phyloP scores from a whole-genome alignment of 306 rosid species.

The Lathyrus tuberosus region DNA sequence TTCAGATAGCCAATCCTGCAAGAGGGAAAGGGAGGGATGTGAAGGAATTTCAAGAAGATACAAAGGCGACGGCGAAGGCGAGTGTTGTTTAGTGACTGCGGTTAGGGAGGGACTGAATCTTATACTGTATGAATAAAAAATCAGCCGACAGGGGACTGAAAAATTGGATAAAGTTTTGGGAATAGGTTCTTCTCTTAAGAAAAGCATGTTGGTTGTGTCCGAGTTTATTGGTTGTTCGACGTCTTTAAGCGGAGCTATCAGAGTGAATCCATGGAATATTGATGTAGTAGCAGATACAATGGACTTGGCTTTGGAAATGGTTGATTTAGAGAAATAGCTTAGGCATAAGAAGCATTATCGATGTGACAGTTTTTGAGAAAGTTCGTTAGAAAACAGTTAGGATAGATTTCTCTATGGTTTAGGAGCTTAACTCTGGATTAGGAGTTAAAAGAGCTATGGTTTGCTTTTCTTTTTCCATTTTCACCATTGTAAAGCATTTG shows the following conservation, averaged over 20 bases:
- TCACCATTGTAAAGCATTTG: no score
- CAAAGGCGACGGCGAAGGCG: slow-evolving; percentile 62
- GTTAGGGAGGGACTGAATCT: slow-evolving; percentile 93
- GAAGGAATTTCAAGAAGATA: slow-evolving; percentile 72
- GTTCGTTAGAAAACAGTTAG: background rate
- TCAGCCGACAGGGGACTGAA: slow-evolving; percentile 73
- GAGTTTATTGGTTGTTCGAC: slow-evolving; percentile 92
- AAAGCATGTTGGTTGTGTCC: slow-evolving; percentile 83
- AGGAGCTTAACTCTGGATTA: no score
- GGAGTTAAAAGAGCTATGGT: no score
- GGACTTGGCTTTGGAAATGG: slow-evolving; percentile 72
- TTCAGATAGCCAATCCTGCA: slow-evolving; percentile 88
- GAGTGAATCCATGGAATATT: slow-evolving; percentile 89
- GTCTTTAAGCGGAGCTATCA: slow-evolving; percentile 84
- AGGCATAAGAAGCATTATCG: slow-evolving; percentile 89
- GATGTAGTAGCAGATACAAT: slow-evolving; percentile 89
- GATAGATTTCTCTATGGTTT: no score
- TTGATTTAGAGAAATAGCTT: slow-evolving; percentile 71
- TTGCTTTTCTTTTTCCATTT: no score
- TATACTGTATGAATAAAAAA: slow-evolving; percentile 77
- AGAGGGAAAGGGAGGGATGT: slow-evolving; percentile 81
- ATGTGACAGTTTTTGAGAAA: no score
- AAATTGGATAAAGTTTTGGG: slow-evolving; percentile 64
- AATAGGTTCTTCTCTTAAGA: slow-evolving; percentile 45
- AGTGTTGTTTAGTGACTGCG: slow-evolving; percentile 86